These are phyloP conservation scores for Elaeis oleifera DNA, from an alignment of 202 grass and related monocot species.

Conservation along the genomic window DNA sequence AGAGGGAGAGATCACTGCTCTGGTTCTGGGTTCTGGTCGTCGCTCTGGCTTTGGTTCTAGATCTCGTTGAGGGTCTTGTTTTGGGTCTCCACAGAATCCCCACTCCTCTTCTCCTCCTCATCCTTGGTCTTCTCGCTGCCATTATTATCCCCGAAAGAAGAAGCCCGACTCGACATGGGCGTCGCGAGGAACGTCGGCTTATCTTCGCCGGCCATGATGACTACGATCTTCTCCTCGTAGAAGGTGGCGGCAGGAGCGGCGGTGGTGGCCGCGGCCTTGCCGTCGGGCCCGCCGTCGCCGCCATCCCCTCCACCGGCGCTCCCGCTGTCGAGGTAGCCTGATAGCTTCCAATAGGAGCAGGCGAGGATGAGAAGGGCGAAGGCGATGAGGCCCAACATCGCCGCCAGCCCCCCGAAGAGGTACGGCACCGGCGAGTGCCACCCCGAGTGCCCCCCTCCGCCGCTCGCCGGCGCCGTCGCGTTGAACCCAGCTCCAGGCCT, in stretches of 20 bases:
- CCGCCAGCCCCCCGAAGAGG: conserved; percentile 80
- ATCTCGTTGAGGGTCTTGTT: conserved; percentile 18
- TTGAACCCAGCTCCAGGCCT: conserved; percentile 71
- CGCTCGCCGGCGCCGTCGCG: conserved; percentile 30
- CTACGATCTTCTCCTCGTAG: conserved; percentile 86
- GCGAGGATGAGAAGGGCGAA: conserved; percentile 91
- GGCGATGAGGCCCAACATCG: conserved; percentile 84
- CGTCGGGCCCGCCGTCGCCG: background rate
- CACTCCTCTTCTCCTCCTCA: conserved; percentile 30
- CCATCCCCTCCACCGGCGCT: conserved; percentile 16
- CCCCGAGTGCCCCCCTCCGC: conserved; percentile 40
- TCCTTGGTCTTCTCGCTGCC: conserved; percentile 13
- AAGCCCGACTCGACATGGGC: conserved; percentile 73
- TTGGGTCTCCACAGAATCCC: conserved; percentile 5
- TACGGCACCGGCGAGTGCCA: conserved; percentile 97
- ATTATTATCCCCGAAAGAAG: conserved; percentile 54
- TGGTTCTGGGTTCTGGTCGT: conserved; percentile 36
- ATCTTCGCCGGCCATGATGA: conserved; percentile 95
- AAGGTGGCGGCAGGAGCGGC: conserved; percentile 28
- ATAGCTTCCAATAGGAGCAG: conserved; percentile 94
- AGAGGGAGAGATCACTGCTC: conserved; percentile 2
- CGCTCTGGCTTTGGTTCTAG: conserved; percentile 44
- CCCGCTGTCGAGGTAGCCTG: conserved; percentile 61
- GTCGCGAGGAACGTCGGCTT: conserved; percentile 84
- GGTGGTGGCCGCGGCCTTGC: conserved; percentile 31